Conservation (phyloP, 257 asterid genomes). For the Solanum chiquidenum region DNA sequence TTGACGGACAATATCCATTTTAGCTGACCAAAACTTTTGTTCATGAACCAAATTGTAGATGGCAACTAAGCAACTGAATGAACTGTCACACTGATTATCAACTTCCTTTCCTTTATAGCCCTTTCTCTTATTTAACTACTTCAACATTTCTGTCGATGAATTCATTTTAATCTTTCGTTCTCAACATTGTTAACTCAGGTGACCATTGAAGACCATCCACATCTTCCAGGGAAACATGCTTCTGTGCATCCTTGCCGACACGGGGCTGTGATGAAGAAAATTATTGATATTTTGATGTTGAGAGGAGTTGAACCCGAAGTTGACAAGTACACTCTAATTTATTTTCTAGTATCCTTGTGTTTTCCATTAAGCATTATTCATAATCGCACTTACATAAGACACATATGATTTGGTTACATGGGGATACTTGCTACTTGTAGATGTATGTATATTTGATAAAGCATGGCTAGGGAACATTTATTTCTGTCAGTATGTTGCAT, state of each 20-base stretch:
- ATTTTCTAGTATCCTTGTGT: background rate
- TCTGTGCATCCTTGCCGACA: conserved; percentile 98
- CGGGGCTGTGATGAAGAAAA: conserved; percentile 99
- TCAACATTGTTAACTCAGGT: conserved; percentile 39
- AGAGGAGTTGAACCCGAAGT: conserved; percentile 97
- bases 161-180: background rate
- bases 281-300: conserved; percentile 86
- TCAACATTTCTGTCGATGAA: background rate
- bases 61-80: background rate
- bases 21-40: background rate
- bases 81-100: background rate
- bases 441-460: background rate
- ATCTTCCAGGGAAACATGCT: conserved; percentile 94
- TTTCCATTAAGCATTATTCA: background rate
- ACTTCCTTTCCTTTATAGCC: background rate
- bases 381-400: background rate
- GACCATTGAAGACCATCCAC: conserved; percentile 97
- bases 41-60: background rate
- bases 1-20: background rate
- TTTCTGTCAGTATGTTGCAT: background rate
- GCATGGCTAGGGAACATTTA: background rate
- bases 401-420: background rate
- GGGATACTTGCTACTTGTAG: background rate
- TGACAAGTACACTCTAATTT: conserved; percentile 48
- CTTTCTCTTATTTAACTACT: background rate